Conservation (phyloP, 805 yeast genomes). For the Maudiozyma bulderi region DNA sequence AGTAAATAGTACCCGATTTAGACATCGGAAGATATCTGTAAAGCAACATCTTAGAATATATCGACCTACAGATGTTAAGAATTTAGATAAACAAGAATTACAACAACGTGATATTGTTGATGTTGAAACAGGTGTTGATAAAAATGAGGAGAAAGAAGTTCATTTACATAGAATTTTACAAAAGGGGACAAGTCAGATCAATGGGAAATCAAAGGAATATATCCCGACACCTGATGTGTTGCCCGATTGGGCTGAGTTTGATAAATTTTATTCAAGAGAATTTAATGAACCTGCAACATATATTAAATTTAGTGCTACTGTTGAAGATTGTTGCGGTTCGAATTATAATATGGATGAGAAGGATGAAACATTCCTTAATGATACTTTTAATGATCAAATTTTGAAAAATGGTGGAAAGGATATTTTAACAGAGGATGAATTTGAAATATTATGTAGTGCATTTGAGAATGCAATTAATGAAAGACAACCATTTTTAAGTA, state of each 20-base stretch:
- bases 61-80: conserved; percentile 71
- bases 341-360: conserved; percentile 83
- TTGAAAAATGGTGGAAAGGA: conserved; percentile 8
- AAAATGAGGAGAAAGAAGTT: conserved; percentile 93
- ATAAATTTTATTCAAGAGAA: conserved; percentile 55
- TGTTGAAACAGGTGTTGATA: conserved; percentile 95
- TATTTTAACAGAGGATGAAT: conserved; percentile 68
- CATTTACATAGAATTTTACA: conserved; percentile 87
- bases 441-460: conserved; percentile 65
- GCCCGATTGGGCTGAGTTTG: conserved; percentile 66
- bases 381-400: conserved; percentile 2
- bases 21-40: conserved; percentile 90
- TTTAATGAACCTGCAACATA: conserved; percentile 70
- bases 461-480: conserved; percentile 68
- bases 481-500: conserved; percentile 77
- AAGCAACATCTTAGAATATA: conserved; percentile 76
- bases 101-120: conserved; percentile 78
- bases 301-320: conserved; percentile 84
- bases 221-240: conserved; percentile 98
- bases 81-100: conserved; percentile 46
- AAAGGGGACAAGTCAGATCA: conserved; percentile 32
- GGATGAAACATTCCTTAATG: conserved; percentile 59
- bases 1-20: conserved; percentile 54
- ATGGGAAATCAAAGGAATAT: conserved; percentile 38
- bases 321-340: conserved; percentile 87